Evolutionary conservation across 2,329 filamentous ascomycete species (phyloP), one percentile per base, ranked within the genome.

Genomic region (Ploettnerulaceae sp.): DNA sequence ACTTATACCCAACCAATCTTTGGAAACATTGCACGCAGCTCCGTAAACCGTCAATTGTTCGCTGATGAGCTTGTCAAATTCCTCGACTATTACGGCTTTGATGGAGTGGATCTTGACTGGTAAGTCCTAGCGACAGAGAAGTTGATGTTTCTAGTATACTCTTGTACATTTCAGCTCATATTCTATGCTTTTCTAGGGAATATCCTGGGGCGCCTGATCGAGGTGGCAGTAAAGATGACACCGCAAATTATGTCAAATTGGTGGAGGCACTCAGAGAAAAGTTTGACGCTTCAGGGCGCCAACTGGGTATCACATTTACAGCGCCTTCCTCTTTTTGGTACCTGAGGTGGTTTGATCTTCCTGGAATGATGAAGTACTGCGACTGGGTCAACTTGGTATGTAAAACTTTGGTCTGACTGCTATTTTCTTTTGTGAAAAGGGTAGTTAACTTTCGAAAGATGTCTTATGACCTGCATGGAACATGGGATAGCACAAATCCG

Each of bases 321-420:
- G 35, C 21, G 7, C 48, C 45, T 3, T 53, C 58, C 2, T 29
- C 50, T 1, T 65, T 60, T 46, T 64, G 58, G 61, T 64, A 65
- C 39, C 41, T 65, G 6, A 53, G 53, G 14, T 38, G 53, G 25
- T 65, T 64, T 35, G 57, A 63, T 42, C 14, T 64, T 28, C 28
- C 38, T 8, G 38, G 25, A 1, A 47, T 57, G 39, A 28, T 47
- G 28, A 32, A 52, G 14, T 49, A 50, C 24, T 43, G 59, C 4
- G 60, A 62, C 41, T 63, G 52, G 43, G 45, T 57, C 25, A 61
- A 62, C 25, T 31, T 63, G 11, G 63, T 64, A n/a, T n/a, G n/a
- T n/a, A n/a, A n/a, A n/a, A n/a, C n/a, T n/a, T n/a, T n/a, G n/a
- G n/a, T n/a, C n/a, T n/a, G n/a, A n/a, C n/a, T n/a, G n/a, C n/a